A percentile compares a stretch with the other conserved stretches of the same genome.
These are phyloP conservation scores for Cyclotella cryptica DNA, from an alignment of 108 stramenopile genomes.

Conservation along the genomic window DNA sequence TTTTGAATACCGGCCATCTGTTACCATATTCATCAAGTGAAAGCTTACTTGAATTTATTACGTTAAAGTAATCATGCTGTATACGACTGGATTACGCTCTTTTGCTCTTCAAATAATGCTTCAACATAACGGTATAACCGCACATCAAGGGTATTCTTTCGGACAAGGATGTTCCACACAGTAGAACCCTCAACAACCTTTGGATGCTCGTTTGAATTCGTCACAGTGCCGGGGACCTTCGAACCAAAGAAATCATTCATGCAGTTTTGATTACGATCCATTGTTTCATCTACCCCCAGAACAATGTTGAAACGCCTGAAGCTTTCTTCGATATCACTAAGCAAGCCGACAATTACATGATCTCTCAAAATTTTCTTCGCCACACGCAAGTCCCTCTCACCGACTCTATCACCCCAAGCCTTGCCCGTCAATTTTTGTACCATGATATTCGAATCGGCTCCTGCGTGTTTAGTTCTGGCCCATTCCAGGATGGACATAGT, in stretches of 20 bases:
- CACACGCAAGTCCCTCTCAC: slow-evolving; percentile 25
- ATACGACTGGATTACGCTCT: slow-evolving; percentile 29
- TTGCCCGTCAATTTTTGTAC: slow-evolving; percentile 29
- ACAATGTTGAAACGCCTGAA: slow-evolving; percentile 40
- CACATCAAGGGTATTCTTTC: slow-evolving; percentile 33
- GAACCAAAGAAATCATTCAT: slow-evolving; percentile 29
- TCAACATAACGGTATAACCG: slow-evolving; percentile 32
- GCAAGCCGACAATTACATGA: slow-evolving; percentile 47
- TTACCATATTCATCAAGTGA: too few relatives aligned
- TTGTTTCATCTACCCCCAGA: slow-evolving; percentile 24
- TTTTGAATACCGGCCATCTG: too few relatives aligned
- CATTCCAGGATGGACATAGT: slow-evolving; percentile 58
- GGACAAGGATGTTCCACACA: slow-evolving; percentile 31
- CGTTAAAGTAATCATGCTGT: not conserved
- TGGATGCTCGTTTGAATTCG: slow-evolving; percentile 32
- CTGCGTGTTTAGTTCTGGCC: slow-evolving; percentile 19
- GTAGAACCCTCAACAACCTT: slow-evolving; percentile 16
- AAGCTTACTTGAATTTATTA: not conserved
- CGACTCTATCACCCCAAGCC: not conserved
- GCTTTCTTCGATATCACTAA: slow-evolving; percentile 45
- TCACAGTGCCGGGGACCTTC: not conserved
- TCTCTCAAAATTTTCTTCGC: slow-evolving; percentile 44
- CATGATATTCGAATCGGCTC: slow-evolving; percentile 26
- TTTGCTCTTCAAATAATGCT: slow-evolving; percentile 33
- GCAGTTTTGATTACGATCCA: slow-evolving; percentile 13